Evolutionary conservation across 176 grass and related monocot species (phyloP).

Genomic region (Triticum timopheevii): DNA sequence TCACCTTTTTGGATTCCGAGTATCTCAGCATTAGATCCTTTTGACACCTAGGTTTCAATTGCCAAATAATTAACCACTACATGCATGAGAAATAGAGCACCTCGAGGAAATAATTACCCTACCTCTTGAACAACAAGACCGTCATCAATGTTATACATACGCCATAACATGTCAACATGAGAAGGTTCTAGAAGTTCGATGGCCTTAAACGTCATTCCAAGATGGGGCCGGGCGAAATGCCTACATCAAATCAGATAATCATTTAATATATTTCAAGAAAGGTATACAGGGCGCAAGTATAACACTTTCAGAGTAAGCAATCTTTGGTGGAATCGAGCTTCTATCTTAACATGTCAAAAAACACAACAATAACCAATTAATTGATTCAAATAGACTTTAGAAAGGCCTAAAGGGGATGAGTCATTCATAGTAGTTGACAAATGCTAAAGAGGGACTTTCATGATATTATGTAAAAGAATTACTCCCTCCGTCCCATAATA

Average conservation of each 20-base stretch:
- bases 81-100: not conserved
- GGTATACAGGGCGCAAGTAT: not conserved
- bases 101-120: not conserved
- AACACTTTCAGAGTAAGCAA: not conserved
- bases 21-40: conserved; percentile 7
- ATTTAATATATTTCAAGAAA: not conserved
- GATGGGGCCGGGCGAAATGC: conserved; percentile 1
- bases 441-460: too few relatives aligned
- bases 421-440: not conserved
- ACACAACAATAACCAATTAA: not conserved
- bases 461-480: too few relatives aligned
- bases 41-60: not conserved
- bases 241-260: not conserved
- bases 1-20: not conserved
- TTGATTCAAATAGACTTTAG: too few relatives aligned
- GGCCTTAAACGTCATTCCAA: conserved; percentile 5
- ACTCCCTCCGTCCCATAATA: too few relatives aligned
- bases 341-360: not conserved
- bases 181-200: conserved; percentile 6
- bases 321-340: not conserved
- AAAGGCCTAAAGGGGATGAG: too few relatives aligned
- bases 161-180: not conserved
- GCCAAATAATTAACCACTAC: not conserved
- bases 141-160: not conserved
- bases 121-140: conserved; percentile 28